Percentiles rank a stretch among this genome's conserved stretches.
phyloP scores from a whole-genome alignment of 768 basidiomycete species.

The Suillus variegatus region DNA sequence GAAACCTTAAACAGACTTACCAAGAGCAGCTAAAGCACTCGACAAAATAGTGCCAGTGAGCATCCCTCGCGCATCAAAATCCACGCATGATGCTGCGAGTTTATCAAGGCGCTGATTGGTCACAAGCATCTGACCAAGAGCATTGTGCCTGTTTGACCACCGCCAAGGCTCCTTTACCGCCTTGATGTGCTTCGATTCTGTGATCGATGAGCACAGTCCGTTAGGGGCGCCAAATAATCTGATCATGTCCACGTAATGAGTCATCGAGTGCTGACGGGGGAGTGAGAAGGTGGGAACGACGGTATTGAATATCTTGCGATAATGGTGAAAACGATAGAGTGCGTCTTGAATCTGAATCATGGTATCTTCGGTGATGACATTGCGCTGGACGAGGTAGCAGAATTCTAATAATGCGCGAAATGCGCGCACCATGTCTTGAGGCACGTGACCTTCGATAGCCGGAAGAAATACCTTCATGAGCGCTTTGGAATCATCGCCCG shows the following conservation, averaged over 20 bases:
- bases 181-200: neutral
- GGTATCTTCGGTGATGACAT: neutral
- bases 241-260: neutral
- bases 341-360: neutral
- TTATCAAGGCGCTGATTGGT: neutral
- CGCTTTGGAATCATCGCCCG: neutral
- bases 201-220: neutral
- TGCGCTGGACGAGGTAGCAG: neutral
- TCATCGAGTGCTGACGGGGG: neutral
- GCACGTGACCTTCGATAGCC: neutral
- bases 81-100: neutral
- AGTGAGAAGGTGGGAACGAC: neutral
- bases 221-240: neutral
- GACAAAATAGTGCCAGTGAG: neutral
- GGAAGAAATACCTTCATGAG: neutral
- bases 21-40: too few species aligned
- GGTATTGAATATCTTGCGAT: neutral
- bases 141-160: neutral
- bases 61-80: conserved; percentile 10
- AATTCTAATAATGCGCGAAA: neutral
- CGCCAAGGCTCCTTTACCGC: neutral
- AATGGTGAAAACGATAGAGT: neutral
- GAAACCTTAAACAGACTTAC: too few species aligned
- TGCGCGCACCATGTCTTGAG: neutral
- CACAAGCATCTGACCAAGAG: neutral